Base-by-base conservation (phyloP, 176 grass and related monocot genomes). In the Lolium rigidum region DNA sequence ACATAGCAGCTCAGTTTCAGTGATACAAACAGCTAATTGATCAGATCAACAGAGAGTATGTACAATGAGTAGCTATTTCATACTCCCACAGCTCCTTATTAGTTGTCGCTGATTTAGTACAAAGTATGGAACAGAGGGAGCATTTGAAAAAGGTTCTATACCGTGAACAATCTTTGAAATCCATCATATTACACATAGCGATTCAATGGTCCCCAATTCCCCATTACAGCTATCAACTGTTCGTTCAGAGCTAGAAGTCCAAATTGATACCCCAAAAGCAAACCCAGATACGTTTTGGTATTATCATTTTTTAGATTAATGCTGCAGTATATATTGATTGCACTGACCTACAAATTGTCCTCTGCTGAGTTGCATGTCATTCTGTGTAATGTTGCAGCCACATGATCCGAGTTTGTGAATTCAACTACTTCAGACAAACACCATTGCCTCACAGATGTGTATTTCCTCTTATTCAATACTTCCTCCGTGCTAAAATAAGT, bases 381-480 rank as follows among this genome's bases (percentile, higher is more conserved):
- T 66, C 63, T 66, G 63, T 35, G 26, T 16, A 66, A 31, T 31
- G 15, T 16, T 66, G 63, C 16, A 66, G 63, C 35, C 26, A 66
- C 63, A 35, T 35, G 63, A 35, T 31, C 62, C 13, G 14, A 66
- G 26, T 13, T 65, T 65, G 24, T 65, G 5, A 24, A 65, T 31
- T 65, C 12, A 65, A 65, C 25, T 28, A 65, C 25, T 31, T 65
- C 25, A 14, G 25, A 28, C 12, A 65, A 31, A 80, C 1, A 56
- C 3, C 55, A 75, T 81, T 28, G 25, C 28, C 10, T 38, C 17
- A 69, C 26, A 47, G 17, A 77, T 64, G 21, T 67, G 28, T 39
- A 31, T 31, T 88, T 77, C 10, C 13, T 46, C 50, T 63, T 87
- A 18, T 24, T 68, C 26, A 67, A 87, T 69, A 77, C 17, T 70